Evolutionary conservation across 2,329 filamentous ascomycete genomes (phyloP).

Genomic region (Escovopsis sp.): DNA sequence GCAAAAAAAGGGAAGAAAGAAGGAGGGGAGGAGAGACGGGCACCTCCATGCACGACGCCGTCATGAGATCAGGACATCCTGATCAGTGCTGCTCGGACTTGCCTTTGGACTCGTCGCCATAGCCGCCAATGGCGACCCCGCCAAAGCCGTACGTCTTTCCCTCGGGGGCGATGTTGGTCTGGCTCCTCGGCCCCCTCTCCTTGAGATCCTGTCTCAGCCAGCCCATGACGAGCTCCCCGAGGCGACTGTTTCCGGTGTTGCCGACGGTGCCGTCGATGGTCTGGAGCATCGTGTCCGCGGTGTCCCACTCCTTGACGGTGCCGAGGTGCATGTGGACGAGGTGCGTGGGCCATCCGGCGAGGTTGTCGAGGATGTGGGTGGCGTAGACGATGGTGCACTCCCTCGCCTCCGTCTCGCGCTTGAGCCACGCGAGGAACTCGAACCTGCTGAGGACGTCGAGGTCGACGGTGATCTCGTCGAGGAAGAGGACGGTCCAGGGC

Average conservation of each 20-base stretch:
- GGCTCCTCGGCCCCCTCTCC: constrained; percentile 61
- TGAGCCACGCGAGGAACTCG: constrained; percentile 76
- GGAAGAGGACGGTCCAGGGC: constrained; percentile 78
- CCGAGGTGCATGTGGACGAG: constrained; percentile 92
- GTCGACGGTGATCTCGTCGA: constrained; percentile 97
- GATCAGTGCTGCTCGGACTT: constrained; percentile 3
- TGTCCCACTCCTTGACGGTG: constrained; percentile 73
- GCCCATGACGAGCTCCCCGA: constrained; percentile 74
- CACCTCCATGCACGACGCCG: not conserved
- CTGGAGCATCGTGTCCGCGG: constrained; percentile 53
- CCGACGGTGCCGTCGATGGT: constrained; percentile 26
- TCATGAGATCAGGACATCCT: too few relatives aligned
- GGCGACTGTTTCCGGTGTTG: constrained; percentile 55
- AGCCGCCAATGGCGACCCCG: constrained; percentile 38
- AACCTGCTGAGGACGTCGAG: constrained; percentile 74
- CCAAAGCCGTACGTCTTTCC: constrained; percentile 47
- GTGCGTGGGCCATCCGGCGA: constrained; percentile 90
- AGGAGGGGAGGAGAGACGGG: not conserved
- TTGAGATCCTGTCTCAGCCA: constrained; percentile 76
- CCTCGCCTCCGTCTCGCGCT: constrained; percentile 67
- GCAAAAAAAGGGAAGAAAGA: constrained; percentile 3
- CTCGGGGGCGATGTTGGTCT: constrained; percentile 40
- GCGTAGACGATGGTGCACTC: constrained; percentile 92
- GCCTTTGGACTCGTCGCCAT: constrained; percentile 37
- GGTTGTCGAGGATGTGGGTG: constrained; percentile 91